phyloP scores from a whole-genome alignment of 805 yeast species.

The Kuraishia hungarica region DNA sequence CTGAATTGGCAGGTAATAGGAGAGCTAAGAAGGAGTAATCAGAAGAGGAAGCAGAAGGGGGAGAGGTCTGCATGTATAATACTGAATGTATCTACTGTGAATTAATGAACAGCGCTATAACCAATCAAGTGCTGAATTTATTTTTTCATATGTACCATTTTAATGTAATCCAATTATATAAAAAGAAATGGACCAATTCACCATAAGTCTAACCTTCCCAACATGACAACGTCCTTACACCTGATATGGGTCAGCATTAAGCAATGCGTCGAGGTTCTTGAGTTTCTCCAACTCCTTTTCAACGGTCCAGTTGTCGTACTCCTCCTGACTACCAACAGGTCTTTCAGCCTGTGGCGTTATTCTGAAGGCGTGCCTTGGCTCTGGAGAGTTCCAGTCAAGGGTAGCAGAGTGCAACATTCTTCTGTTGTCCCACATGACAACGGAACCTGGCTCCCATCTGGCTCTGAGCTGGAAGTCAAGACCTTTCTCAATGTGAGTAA shows the following conservation, averaged over 20 bases:
- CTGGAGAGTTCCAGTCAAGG: constrained; percentile 63
- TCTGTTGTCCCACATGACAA: constrained; percentile 77
- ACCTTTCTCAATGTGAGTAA: constrained; percentile 38
- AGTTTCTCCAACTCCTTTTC: constrained; percentile 13
- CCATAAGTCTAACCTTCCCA: not conserved
- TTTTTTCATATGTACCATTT: not conserved
- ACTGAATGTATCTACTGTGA: too few relatives aligned
- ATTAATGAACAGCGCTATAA: not conserved
- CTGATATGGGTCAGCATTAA: constrained; percentile 1
- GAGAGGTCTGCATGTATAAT: too few relatives aligned
- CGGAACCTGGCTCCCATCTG: constrained; percentile 61
- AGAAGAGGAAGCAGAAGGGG: too few relatives aligned
- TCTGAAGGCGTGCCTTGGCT: constrained; percentile 16
- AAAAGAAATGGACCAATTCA: not conserved
- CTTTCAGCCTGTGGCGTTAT: constrained; percentile 6
- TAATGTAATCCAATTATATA: not conserved
- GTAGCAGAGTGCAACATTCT: constrained; percentile 61
- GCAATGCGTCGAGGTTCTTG: not conserved
- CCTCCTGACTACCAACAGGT: constrained; percentile 4
- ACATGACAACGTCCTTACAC: not conserved
- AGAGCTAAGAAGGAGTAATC: constrained; percentile 1
- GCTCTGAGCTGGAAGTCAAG: constrained; percentile 65
- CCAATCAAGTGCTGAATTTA: not conserved
- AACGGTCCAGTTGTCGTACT: constrained; percentile 10
- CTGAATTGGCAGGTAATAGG: not conserved